Conservation (phyloP, 2,329 filamentous ascomycete genomes). For the Ceratocystis alfenasii region DNA sequence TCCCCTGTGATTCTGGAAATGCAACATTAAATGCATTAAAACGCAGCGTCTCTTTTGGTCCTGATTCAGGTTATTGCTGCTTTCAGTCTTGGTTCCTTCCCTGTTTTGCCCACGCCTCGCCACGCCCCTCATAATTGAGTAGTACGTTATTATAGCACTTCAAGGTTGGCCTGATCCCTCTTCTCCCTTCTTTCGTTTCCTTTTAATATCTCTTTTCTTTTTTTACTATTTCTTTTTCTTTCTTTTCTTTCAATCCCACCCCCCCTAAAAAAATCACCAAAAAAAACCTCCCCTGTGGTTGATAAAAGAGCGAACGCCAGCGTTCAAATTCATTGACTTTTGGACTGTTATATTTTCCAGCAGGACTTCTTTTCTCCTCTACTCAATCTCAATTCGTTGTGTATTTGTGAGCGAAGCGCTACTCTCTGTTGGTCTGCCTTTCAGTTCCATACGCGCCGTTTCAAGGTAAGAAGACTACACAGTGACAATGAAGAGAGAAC, state of each 20-base stretch:
- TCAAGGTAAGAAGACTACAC: slow-evolving; percentile 7
- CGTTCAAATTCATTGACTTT: slow-evolving; percentile 11
- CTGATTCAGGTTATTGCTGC: not conserved
- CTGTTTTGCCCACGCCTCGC: not conserved
- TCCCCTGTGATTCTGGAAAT: not conserved
- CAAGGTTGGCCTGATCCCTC: not conserved
- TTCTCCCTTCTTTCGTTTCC: slow-evolving; percentile 1
- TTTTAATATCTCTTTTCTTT: not conserved
- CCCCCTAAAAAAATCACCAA: slow-evolving; percentile 9
- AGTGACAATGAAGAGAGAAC: not conserved
- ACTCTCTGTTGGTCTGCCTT: slow-evolving; percentile 20
- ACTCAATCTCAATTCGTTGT: slow-evolving; percentile 13
- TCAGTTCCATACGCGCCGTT: slow-evolving; percentile 20
- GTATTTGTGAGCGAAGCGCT: slow-evolving; percentile 21
- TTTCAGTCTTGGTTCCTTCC: not conserved
- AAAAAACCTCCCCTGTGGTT: slow-evolving; percentile 13
- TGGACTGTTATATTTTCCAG: slow-evolving; percentile 20
- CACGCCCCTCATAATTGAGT: not conserved
- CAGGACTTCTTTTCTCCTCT: slow-evolving; percentile 14
- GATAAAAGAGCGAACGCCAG: slow-evolving; percentile 13
- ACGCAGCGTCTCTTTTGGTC: not conserved
- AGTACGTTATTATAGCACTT: not conserved
- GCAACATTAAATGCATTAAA: no score
- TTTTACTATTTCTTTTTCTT: not conserved
- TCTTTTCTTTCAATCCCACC: not conserved